A percentile compares a stretch with the other conserved stretches of the same genome.
Conservation (phyloP, 1,284 basidiomycete species). For the Tylopilus sp. region DNA sequence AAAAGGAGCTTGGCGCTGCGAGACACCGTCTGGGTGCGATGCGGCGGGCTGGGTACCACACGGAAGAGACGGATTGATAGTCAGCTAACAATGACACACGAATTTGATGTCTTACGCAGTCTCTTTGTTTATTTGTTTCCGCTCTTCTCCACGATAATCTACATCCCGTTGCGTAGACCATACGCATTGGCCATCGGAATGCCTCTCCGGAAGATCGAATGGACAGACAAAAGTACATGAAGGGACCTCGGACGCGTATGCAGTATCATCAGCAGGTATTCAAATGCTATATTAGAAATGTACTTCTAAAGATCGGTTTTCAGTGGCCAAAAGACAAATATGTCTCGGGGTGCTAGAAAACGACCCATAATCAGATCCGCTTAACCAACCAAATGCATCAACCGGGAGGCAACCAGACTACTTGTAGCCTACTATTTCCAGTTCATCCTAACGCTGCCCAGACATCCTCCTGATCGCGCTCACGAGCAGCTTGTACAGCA, state of each 20-base stretch:
- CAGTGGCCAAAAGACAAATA: too few relatives aligned
- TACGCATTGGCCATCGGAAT: too few relatives aligned
- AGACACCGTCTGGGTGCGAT: slow-evolving; percentile 84
- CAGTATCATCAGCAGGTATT: background rate
- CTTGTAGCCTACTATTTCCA: background rate
- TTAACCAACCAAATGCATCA: background rate
- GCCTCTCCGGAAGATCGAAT: background rate
- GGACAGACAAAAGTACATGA: background rate
- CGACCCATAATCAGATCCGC: background rate
- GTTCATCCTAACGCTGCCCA: slow-evolving; percentile 68
- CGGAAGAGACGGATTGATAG: slow-evolving; percentile 66
- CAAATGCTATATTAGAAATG: background rate
- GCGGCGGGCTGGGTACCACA: slow-evolving; percentile 87
- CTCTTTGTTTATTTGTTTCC: background rate
- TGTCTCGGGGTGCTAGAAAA: background rate
- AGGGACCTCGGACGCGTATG: background rate
- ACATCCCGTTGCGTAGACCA: slow-evolving; percentile 4
- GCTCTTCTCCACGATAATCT: slow-evolving; percentile 14
- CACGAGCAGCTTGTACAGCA: slow-evolving; percentile 48
- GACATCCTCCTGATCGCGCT: slow-evolving; percentile 62
- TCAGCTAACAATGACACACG: background rate
- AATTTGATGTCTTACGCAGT: background rate
- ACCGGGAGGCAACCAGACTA: background rate
- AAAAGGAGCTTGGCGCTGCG: slow-evolving; percentile 92
- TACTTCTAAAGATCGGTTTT: background rate